Conservation (phyloP, 768 basidiomycete genomes). For the Russula abietina region DNA sequence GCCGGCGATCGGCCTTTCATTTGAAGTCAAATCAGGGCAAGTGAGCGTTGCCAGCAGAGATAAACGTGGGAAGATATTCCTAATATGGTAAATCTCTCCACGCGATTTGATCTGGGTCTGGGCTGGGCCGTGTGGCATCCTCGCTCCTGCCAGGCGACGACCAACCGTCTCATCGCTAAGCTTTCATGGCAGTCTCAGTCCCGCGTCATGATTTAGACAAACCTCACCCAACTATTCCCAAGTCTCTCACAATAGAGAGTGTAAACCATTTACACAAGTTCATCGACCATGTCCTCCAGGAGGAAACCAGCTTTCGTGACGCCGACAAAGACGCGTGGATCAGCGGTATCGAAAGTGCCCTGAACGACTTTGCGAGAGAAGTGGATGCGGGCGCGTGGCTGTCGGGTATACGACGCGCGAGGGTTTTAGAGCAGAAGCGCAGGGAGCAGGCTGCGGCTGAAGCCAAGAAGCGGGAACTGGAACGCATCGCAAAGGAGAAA, state of each 20-base stretch:
- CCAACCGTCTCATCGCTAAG: background rate
- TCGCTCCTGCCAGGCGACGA: background rate
- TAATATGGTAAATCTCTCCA: background rate
- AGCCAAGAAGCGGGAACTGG: conserved; percentile 10
- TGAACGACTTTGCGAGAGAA: conserved; percentile 14
- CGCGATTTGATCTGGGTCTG: too few species aligned
- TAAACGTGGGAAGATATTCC: conserved; percentile 11
- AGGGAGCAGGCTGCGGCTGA: background rate
- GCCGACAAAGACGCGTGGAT: conserved; percentile 17
- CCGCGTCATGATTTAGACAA: background rate
- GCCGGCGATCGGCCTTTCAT: too few species aligned
- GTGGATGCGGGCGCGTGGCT: conserved; percentile 17
- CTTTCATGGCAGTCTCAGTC: conserved; percentile 10
- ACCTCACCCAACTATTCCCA: background rate
- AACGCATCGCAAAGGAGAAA: conserved; percentile 18
- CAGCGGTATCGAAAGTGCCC: conserved; percentile 9
- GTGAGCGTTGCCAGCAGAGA: background rate
- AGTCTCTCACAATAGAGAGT: conserved; percentile 16
- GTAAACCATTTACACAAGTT: conserved; percentile 12
- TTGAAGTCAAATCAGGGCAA: background rate
- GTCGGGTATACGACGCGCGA: conserved; percentile 13
- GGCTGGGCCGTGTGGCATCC: background rate
- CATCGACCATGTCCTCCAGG: conserved; percentile 11
- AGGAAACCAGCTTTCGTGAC: conserved; percentile 17
- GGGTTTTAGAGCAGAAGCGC: conserved; percentile 4